Evolutionary conservation across 2,329 filamentous ascomycete genomes (phyloP), one percentile per base, ranked within the genome.

Genomic region (Xylaria sp.): DNA sequence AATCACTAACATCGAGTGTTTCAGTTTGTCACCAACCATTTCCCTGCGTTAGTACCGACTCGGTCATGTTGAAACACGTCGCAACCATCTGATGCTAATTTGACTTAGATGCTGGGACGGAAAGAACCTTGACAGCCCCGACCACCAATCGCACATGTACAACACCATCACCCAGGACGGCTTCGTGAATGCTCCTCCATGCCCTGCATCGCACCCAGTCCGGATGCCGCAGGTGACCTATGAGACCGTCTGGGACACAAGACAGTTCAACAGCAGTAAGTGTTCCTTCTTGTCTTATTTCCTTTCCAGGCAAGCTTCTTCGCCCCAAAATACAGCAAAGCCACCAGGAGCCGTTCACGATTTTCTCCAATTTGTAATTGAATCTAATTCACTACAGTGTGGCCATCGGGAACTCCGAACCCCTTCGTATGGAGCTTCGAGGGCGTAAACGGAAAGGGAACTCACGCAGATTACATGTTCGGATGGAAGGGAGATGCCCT

Each of bases 241-340:
- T 75, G 82, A 84, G 72, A 82, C 83, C 55, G 82, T 83, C 75
- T 84, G 82, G 79, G 79, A 83, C 64, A 81, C 80, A 15, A 69
- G 75, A 15, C 71, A 72, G 55, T 82, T 82, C 68, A 80, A 79
- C 71, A 74, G 78, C 75, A 71, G 66, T 68, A 58, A 25, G 66
- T 20, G 58, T 58, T 43, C 12, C 13, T 2, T 46, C 8, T 9
- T 3, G 25, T 4, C 28, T 15, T 23, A 31, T 15, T 55, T 31
- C n/a, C 5, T n/a, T 1, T 3, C 55, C 13, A 1, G 1, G 13
- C 13, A 33, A 28, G 15, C n/a, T 10, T 18, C 2, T 20, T 20
- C 1, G 5, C 9, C 18, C 43, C 2, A 33, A 18, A 33, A 10
- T 3, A 9, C 51, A 2, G 5, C 4, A 13, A 39, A 33, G 12